These are phyloP conservation scores for Rhizopus stolonifer DNA, from an alignment of 371 early-diverging fungal species.

Conservation along the genomic window DNA sequence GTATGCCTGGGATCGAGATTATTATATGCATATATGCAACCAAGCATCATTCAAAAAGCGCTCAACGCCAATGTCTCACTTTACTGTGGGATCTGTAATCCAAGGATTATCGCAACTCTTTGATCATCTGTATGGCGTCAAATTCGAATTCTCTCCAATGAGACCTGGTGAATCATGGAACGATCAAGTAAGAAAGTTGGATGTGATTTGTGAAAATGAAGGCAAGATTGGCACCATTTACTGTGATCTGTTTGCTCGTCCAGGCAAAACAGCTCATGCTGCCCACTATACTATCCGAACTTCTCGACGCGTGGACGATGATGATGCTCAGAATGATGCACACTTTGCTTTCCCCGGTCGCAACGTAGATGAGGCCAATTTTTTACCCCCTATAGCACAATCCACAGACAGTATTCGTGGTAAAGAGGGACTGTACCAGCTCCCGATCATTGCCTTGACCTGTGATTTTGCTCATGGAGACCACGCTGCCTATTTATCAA, in stretches of 20 bases:
- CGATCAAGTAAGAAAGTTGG: slow-evolving; percentile 80
- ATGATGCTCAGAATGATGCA: slow-evolving; percentile 55
- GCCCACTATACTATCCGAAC: slow-evolving; percentile 96
- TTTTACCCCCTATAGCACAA: slow-evolving; percentile 27
- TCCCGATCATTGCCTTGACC: slow-evolving; percentile 77
- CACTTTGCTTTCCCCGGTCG: slow-evolving; percentile 42
- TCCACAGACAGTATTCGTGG: slow-evolving; percentile 38
- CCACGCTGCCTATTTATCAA: slow-evolving; percentile 55
- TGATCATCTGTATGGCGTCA: slow-evolving; percentile 81
- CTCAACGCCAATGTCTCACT: slow-evolving; percentile 55
- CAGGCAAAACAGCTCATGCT: slow-evolving; percentile 78
- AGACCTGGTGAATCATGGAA: slow-evolving; percentile 86
- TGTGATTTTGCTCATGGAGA: slow-evolving; percentile 61
- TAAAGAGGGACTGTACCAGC: slow-evolving; percentile 57
- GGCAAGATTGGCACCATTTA: slow-evolving; percentile 89
- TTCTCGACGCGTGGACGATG: slow-evolving; percentile 84
- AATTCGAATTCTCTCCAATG: slow-evolving; percentile 66
- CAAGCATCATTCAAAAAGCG: slow-evolving; percentile 25
- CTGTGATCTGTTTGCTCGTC: slow-evolving; percentile 83
- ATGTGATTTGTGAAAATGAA: slow-evolving; percentile 83
- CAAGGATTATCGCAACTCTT: slow-evolving; percentile 84
- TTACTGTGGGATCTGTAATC: slow-evolving; percentile 86
- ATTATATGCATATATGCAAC: slow-evolving; percentile 52
- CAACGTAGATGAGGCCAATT: slow-evolving; percentile 23
- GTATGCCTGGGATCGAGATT: slow-evolving; percentile 84